Evolutionary conservation across 2,329 filamentous ascomycete genomes (phyloP), one percentile per base, ranked within the genome.

Genomic region (Neofusicoccum laricinum): DNA sequence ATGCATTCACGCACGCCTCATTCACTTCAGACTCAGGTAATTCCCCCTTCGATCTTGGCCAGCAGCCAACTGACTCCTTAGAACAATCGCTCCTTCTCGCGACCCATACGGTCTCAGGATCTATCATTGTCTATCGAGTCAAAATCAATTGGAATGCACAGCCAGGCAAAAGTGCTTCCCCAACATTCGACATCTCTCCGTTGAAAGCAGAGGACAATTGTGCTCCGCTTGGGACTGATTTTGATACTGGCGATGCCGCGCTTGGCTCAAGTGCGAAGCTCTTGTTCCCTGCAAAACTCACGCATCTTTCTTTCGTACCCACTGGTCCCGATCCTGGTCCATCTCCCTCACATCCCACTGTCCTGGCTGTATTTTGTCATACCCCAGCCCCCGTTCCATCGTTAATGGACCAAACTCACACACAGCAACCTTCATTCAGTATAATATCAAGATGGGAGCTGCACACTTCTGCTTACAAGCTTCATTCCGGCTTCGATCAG

Each of bases 401-500:
- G 15, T 38, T 66, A 10, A 68, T 73, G 15, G 78, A 78, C 61
- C 78, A 78, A 61, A 82, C 83, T 34, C 82, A 88, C 34, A 88
- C 85, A 61, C 83, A 84, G 46, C 86, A 88, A 68, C 86, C 88
- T 36, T 80, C 86, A 0, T 87, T 90, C 69, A 96, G 89, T 69
- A 85, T 93, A 45, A 82, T 98, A 67, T 88, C 92, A 67, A 86
- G 90, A 67, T 98, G 94, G 94, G 89, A 95, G 69, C 75, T 94
- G 10, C 82, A 85, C 36, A 83, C 86, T 53, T 78, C 84, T n/a
- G 86, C 89, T 67, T 82, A 71, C 34, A 70, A 79, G 10, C 79
- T 96, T 7, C 90, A 95, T 72, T 79, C 88, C 1, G 90, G 89
- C 12, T 94, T 96, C 73, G 90, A 92, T 68, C 89, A 93, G 69